Conservation (phyloP, 805 yeast genomes). For the Yamadazyma endophytica region DNA sequence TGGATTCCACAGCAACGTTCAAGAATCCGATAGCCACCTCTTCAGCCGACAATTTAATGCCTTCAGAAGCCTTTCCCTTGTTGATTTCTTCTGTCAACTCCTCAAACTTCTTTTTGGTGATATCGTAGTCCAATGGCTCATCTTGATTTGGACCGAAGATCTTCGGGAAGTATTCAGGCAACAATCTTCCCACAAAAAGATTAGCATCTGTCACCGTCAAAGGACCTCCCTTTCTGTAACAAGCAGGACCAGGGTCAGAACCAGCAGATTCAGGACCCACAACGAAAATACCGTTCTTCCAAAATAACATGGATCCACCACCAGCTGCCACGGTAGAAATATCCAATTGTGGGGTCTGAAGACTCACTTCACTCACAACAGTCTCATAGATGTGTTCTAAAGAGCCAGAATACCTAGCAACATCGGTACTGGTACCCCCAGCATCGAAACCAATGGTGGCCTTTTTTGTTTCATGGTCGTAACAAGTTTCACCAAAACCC, state of each 20-base stretch:
- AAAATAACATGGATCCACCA: slow-evolving; percentile 38
- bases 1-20: slow-evolving; percentile 31
- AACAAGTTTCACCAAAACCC: slow-evolving; percentile 85
- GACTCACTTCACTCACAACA: slow-evolving; percentile 40
- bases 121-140: slow-evolving; percentile 27
- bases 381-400: slow-evolving; percentile 42
- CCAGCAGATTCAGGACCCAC: slow-evolving; percentile 41
- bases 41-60: slow-evolving; percentile 19
- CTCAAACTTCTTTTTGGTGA: slow-evolving; percentile 48
- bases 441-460: slow-evolving; percentile 41
- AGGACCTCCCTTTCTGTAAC: slow-evolving; percentile 37
- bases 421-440: slow-evolving; percentile 46
- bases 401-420: slow-evolving; percentile 37
- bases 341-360: slow-evolving; percentile 44
- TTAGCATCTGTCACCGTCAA: slow-evolving; percentile 39
- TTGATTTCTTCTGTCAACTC: slow-evolving; percentile 47
- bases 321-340: slow-evolving; percentile 46
- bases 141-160: slow-evolving; percentile 36
- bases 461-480: slow-evolving; percentile 24
- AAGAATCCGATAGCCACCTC: slow-evolving; percentile 32
- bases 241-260: slow-evolving; percentile 39
- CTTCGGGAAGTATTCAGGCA: slow-evolving; percentile 35
- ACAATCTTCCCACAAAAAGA: slow-evolving; percentile 28
- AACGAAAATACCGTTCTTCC: slow-evolving; percentile 35
- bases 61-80: slow-evolving; percentile 18